Base-by-base conservation (phyloP, 805 yeast species). In the Saccharomycopsis olivae region DNA sequence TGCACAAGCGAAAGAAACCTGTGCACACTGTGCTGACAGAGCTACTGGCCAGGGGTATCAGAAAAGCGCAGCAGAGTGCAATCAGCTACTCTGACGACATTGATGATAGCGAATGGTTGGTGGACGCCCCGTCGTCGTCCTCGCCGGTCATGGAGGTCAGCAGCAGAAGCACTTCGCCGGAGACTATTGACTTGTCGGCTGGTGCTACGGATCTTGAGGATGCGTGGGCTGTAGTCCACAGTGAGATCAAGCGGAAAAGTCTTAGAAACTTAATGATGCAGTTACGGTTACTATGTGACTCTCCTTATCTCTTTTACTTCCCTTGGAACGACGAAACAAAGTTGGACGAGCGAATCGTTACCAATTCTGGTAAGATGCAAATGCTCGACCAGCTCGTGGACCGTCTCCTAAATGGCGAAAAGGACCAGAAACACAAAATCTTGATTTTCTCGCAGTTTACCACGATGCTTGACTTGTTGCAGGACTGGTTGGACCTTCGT, bases 401-500 rank as follows among this genome's bases (percentile, higher is more conserved):
- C 44, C 78, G 78, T 49, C 57, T 92, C 20, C 58, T 81, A 1
- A 65, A 72, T 0, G 58, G 57, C 20, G 58, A 89, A 20, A 46
- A 77, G 1, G 38, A 52, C 3, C 48, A 60, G 1, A 64, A 65
- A 5, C 95, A 85, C 57, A 84, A 83, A 52, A 69, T 85, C 0
- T 64, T 92, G 33, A 73, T 92, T 1, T 92, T 92, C 56, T 74
- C 94, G 1, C 98, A 92, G 55, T 89, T 92, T 57, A 75, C 92
- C 2, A 68, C 65, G 25, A 78, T 82, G 74, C 64, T 92, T n/a
- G 95, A 89, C 50, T 58, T 92, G 10, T 52, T 92, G 0, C 77
- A 76, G 48, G 92, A 84, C 51, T 86, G 84, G 74, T 70, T 83
- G 43, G 69, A 64, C 3, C 59, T 65, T 34, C 62, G 73, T 16